Evolutionary conservation across 106 monocot genomes (phyloP).

Genomic region (Vanilla planifolia): DNA sequence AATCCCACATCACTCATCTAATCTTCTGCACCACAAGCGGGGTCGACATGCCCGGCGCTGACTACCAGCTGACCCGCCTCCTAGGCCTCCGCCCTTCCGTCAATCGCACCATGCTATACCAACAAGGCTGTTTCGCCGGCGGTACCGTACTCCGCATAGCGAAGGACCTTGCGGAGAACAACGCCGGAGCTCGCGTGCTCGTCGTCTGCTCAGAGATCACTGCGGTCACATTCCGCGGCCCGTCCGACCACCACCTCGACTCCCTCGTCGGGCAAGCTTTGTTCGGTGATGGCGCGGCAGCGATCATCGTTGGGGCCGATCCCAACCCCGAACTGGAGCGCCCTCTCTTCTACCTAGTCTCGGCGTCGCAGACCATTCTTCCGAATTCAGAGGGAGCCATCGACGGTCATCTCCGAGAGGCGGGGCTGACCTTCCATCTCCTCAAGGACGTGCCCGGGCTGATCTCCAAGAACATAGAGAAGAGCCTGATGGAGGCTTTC

Average conservation of each 20-base stretch:
- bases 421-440: slow-evolving; percentile 16
- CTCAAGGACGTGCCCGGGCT: slow-evolving; percentile 16
- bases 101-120: slow-evolving; percentile 16
- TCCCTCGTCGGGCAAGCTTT: slow-evolving; percentile 14
- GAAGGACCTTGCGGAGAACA: slow-evolving; percentile 20
- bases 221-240: slow-evolving; percentile 16
- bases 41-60: slow-evolving; percentile 21
- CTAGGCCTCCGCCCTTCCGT: slow-evolving; percentile 16
- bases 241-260: slow-evolving; percentile 13
- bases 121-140: slow-evolving; percentile 20
- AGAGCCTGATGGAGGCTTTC: slow-evolving; percentile 11
- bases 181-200: slow-evolving; percentile 17
- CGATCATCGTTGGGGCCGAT: slow-evolving; percentile 4
- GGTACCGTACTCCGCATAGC: slow-evolving; percentile 18
- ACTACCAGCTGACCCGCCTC: slow-evolving; percentile 17
- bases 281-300: slow-evolving; percentile 14
- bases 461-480: slow-evolving; percentile 14
- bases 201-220: slow-evolving; percentile 21
- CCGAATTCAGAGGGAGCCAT: slow-evolving; percentile 17
- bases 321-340: background rate
- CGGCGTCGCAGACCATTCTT: slow-evolving; percentile 7
- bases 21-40: slow-evolving; percentile 23
- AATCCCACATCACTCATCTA: slow-evolving; percentile 14
- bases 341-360: slow-evolving; percentile 9
- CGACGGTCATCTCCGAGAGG: slow-evolving; percentile 14